phyloP scores from a whole-genome alignment of 371 early-diverging fungal species.

The Parasitella parasitica region DNA sequence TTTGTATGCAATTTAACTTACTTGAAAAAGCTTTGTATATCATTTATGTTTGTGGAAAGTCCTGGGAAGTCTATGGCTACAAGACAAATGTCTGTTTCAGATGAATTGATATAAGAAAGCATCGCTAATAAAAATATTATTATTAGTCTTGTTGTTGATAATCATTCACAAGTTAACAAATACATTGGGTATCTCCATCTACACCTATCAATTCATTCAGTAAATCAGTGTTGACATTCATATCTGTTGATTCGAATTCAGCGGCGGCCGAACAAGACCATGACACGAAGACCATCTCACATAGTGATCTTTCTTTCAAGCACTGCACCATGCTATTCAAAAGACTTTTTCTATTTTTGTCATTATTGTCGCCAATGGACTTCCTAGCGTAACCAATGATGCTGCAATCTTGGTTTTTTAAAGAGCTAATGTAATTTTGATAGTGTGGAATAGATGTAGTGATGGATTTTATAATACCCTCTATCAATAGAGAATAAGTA shows the following conservation, averaged over 20 bases:
- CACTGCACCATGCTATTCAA: constrained; percentile 17
- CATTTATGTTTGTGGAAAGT: constrained; percentile 12
- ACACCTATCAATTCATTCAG: constrained; percentile 20
- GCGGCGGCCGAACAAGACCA: constrained; percentile 16
- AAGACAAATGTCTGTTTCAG: constrained; percentile 18
- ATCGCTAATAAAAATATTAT: constrained; percentile 19
- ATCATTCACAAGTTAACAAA: constrained; percentile 17
- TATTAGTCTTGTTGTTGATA: constrained; percentile 20
- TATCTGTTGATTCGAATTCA: constrained; percentile 13
- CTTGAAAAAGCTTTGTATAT: constrained; percentile 15
- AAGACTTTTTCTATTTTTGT: constrained; percentile 9
- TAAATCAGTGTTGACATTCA: constrained; percentile 14
- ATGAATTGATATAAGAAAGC: constrained; percentile 22
- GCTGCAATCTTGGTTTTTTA: constrained; percentile 17
- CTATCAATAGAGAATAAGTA: constrained; percentile 20
- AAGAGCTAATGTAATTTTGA: constrained; percentile 17
- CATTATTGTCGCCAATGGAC: constrained; percentile 3
- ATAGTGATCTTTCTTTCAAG: constrained; percentile 21
- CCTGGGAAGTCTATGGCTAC: constrained; percentile 23
- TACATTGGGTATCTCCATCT: constrained; percentile 13
- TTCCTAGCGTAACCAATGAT: constrained; percentile 17
- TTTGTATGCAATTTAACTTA: constrained; percentile 21
- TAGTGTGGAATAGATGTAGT: constrained; percentile 15
- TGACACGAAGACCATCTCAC: constrained; percentile 13
- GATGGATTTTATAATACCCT: constrained; percentile 13